A percentile compares a stretch with the other conserved stretches of the same genome.
These are phyloP conservation scores for Exobasidium rhododendri DNA, from an alignment of 1,284 basidiomycete species.

Conservation along the genomic window DNA sequence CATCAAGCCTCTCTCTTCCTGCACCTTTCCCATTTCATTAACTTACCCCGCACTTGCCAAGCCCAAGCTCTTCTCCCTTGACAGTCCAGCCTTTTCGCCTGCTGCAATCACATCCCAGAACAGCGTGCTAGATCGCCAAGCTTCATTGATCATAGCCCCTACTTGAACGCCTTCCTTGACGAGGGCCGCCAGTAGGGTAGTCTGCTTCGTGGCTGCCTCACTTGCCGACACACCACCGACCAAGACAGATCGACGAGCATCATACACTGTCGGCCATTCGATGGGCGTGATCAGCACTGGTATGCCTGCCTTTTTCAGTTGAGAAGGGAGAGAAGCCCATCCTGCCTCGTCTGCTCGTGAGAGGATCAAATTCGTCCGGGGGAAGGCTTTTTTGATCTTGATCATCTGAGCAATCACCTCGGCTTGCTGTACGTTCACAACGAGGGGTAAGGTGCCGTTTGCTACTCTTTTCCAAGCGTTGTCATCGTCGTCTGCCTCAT, in stretches of 20 bases:
- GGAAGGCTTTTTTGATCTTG: conserved; percentile 69
- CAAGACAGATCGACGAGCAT: conserved; percentile 62
- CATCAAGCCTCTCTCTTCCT: too few relatives aligned
- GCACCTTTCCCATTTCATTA: conserved; percentile 54
- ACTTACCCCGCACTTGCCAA: conserved; percentile 57
- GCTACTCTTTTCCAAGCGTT: conserved; percentile 27
- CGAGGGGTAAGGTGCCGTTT: conserved; percentile 64
- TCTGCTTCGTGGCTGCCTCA: background rate
- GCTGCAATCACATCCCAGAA: conserved; percentile 72
- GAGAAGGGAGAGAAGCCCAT: conserved; percentile 64
- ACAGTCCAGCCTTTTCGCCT: conserved; percentile 37
- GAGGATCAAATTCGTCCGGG: conserved; percentile 63
- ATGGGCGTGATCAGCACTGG: conserved; percentile 70
- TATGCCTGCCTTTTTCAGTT: conserved; percentile 67
- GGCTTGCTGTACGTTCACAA: conserved; percentile 68
- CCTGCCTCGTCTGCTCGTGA: conserved; percentile 72
- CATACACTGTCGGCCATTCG: conserved; percentile 68
- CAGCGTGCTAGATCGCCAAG: conserved; percentile 66
- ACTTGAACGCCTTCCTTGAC: conserved; percentile 69
- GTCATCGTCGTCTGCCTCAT: conserved; percentile 53
- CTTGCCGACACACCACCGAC: background rate
- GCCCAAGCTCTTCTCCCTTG: conserved; percentile 20
- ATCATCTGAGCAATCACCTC: conserved; percentile 74
- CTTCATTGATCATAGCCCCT: conserved; percentile 65
- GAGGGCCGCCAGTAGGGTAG: conserved; percentile 62